A percentile compares a stretch with the other conserved stretches of the same genome.
Conservation (phyloP, 139 green algal genomes). For the Chlamydomonas asymmetrica region DNA sequence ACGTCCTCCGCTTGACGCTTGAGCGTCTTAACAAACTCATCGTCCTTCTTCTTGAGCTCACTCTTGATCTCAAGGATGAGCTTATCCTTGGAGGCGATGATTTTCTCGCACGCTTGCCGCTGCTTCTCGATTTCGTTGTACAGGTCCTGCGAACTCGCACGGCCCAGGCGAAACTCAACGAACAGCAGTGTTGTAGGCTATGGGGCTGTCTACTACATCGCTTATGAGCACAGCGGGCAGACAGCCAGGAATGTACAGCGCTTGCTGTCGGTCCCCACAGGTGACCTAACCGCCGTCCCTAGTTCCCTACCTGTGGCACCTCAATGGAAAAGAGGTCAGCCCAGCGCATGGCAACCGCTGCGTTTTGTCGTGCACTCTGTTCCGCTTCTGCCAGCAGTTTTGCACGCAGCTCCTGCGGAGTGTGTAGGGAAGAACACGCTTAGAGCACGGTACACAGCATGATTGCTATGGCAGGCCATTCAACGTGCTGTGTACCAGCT, state of each 20-base stretch:
- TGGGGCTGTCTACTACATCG: no score
- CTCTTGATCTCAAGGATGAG: slow-evolving; percentile 67
- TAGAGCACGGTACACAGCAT: background rate
- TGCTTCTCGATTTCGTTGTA: slow-evolving; percentile 69
- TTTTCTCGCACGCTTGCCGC: slow-evolving; percentile 57
- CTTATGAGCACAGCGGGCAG: background rate
- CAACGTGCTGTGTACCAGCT: no score
- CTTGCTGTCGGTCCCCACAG: no score
- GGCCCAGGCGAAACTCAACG: background rate
- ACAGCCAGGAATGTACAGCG: no score
- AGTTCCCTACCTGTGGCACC: slow-evolving; percentile 45
- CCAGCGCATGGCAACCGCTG: slow-evolving; percentile 73
- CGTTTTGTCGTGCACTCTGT: slow-evolving; percentile 66
- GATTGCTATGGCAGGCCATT: background rate
- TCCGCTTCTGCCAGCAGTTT: slow-evolving; percentile 81
- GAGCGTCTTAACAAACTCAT: slow-evolving; percentile 77
- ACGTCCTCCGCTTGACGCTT: slow-evolving; percentile 69
- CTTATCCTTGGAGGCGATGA: slow-evolving; percentile 70
- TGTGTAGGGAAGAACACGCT: background rate
- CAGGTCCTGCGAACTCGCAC: slow-evolving; percentile 55
- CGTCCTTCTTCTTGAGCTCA: slow-evolving; percentile 77
- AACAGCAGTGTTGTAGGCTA: background rate
- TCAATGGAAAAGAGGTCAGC: slow-evolving; percentile 67
- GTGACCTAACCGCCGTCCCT: no score
- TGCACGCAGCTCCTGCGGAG: slow-evolving; percentile 60